Percentiles rank a stretch among this genome's conserved stretches.
Conservation (phyloP, 371 early-diverging fungal genomes). For the Mucor piriformis region DNA sequence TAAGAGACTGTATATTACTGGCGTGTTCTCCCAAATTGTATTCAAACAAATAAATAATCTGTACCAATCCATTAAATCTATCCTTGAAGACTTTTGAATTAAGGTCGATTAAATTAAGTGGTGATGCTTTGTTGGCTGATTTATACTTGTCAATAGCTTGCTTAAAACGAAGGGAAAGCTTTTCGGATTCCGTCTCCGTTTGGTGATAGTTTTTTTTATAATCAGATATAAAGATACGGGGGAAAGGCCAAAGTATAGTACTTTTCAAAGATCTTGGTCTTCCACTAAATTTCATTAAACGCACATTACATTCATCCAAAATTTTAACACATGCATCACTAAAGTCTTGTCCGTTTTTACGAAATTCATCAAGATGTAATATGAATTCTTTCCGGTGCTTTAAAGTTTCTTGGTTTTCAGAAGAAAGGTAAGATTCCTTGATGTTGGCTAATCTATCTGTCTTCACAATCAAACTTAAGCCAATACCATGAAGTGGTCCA, state of each 20-base stretch:
- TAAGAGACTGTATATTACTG: conserved; percentile 5
- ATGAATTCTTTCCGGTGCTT: conserved; percentile 12
- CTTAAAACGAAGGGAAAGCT: conserved; percentile 7
- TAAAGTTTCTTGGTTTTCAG: background rate
- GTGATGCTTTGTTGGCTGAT: background rate
- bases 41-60: conserved; percentile 20
- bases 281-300: conserved; percentile 13
- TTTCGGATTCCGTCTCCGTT: background rate
- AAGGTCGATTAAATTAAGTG: conserved; percentile 3
- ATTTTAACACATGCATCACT: conserved; percentile 13
- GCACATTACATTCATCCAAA: conserved; percentile 19
- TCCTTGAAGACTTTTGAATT: conserved; percentile 5
- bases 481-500: conserved; percentile 41
- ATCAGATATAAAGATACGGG: conserved; percentile 29
- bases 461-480: conserved; percentile 36
- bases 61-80: conserved; percentile 6
- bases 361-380: conserved; percentile 2
- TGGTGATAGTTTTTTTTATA: background rate
- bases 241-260: conserved; percentile 46
- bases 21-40: conserved; percentile 33
- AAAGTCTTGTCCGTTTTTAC: conserved; percentile 15
- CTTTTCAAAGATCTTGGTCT: conserved; percentile 19
- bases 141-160: conserved; percentile 12
- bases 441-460: conserved; percentile 8
- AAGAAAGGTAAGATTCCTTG: background rate